Conservation (phyloP, 257 asterid genomes). For the Datura wrightii region DNA sequence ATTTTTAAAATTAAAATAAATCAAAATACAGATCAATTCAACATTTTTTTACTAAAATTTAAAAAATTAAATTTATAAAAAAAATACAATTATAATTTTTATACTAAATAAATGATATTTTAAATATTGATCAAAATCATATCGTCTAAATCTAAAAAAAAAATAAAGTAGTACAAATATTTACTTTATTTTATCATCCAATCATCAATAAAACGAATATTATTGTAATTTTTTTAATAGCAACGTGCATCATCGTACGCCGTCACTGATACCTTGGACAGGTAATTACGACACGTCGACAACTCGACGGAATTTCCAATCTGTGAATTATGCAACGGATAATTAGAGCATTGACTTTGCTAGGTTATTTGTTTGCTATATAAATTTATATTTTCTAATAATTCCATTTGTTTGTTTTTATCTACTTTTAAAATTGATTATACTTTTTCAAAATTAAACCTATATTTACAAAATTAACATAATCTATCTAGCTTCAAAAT, state of each 20-base stretch:
- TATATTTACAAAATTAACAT: neutral
- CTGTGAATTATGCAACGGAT: neutral
- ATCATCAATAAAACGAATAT: neutral
- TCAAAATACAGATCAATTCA: too few relatives aligned
- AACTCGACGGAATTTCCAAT: conserved; percentile 1
- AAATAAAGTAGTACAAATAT: too few relatives aligned
- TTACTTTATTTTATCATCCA: neutral
- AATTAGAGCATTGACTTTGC: neutral
- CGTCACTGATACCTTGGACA: neutral
- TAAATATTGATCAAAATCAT: too few relatives aligned
- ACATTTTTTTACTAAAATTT: too few relatives aligned
- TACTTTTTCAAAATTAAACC: neutral
- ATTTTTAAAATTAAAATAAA: too few relatives aligned
- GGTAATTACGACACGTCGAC: neutral
- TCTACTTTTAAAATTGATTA: neutral
- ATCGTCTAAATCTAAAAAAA: too few relatives aligned
- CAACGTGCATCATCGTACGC: neutral
- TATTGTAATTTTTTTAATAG: neutral
- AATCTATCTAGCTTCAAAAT: neutral
- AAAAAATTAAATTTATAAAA: too few relatives aligned
- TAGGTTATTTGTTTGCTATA: neutral
- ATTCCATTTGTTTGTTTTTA: neutral
- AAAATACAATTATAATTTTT: too few relatives aligned
- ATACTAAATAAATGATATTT: too few relatives aligned
- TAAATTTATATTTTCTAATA: neutral